These are phyloP conservation scores for Erodium texanum DNA, from an alignment of 441 rosid genomes.

Conservation along the genomic window DNA sequence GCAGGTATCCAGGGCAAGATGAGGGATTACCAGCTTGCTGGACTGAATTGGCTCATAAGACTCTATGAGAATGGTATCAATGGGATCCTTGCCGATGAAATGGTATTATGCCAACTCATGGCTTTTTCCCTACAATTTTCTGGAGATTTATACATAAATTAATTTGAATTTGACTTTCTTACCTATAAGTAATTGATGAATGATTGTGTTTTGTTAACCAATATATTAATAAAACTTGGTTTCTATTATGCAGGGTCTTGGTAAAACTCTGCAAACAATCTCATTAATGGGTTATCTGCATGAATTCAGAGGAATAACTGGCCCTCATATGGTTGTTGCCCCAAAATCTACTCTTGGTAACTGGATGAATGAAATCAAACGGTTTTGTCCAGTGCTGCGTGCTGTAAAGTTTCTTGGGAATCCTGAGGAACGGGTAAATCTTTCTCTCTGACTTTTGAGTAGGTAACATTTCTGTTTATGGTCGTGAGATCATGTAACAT, in stretches of 20 bases:
- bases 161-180: neutral
- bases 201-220: neutral
- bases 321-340: slow-evolving; percentile 99
- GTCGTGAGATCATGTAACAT: neutral
- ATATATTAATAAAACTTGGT: neutral
- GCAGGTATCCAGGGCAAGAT: slow-evolving; percentile 94
- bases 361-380: slow-evolving; percentile 99
- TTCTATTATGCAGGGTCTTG: slow-evolving; percentile 65
- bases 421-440: slow-evolving; percentile 94
- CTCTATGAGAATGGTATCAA: slow-evolving; percentile 97
- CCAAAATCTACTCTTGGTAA: slow-evolving; percentile 99
- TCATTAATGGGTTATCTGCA: slow-evolving; percentile 91
- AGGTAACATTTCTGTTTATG: no score
- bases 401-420: slow-evolving; percentile 96
- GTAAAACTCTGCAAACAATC: slow-evolving; percentile 98
- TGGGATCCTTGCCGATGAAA: slow-evolving; percentile 98
- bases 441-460: neutral
- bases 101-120: slow-evolving; percentile 31
- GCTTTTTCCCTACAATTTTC: neutral
- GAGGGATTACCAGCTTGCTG: slow-evolving; percentile 99
- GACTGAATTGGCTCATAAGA: slow-evolving; percentile 94
- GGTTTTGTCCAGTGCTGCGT: slow-evolving; percentile 86
- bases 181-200: neutral
- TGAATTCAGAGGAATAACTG: slow-evolving; percentile 86
- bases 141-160: neutral